phyloP scores from a whole-genome alignment of 805 yeast species.

The Kregervanrija pseudodelftensis region DNA sequence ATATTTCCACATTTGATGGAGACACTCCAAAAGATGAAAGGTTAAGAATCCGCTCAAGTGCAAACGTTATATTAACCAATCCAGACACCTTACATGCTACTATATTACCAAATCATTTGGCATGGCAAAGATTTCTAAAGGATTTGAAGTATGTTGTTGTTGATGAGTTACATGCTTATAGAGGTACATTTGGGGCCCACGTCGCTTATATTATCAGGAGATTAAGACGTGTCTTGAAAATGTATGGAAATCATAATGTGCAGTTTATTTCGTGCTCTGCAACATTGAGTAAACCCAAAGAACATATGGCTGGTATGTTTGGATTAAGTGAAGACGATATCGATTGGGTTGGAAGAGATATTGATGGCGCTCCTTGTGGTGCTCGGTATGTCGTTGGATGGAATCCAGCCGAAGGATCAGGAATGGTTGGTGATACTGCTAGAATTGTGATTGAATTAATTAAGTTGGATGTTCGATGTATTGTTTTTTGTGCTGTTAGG shows the following conservation, averaged over 20 bases:
- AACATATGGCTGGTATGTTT: conserved; percentile 68
- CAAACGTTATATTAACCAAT: conserved; percentile 83
- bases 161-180: conserved; percentile 81
- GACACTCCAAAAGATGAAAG: conserved; percentile 68
- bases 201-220: conserved; percentile 82
- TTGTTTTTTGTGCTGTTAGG: conserved; percentile 86
- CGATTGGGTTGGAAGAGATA: conserved; percentile 42
- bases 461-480: conserved; percentile 60
- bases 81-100: conserved; percentile 92
- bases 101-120: conserved; percentile 67
- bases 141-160: conserved; percentile 69
- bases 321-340: conserved; percentile 50
- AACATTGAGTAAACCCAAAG: conserved; percentile 67
- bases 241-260: conserved; percentile 44
- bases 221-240: conserved; percentile 54
- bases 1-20: conserved; percentile 69
- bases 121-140: conserved; percentile 67
- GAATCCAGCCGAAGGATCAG: conserved; percentile 69
- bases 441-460: conserved; percentile 62
- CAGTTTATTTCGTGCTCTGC: conserved; percentile 91
- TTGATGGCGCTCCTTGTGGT: conserved; percentile 87
- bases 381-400: conserved; percentile 69
- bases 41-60: conserved; percentile 45
- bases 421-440: conserved; percentile 72
- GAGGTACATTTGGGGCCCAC: conserved; percentile 88